Percentiles rank a stretch among this genome's conserved stretches.
phyloP scores from a whole-genome alignment of 176 grass and related monocot genomes.

The Zoysia pacifica region DNA sequence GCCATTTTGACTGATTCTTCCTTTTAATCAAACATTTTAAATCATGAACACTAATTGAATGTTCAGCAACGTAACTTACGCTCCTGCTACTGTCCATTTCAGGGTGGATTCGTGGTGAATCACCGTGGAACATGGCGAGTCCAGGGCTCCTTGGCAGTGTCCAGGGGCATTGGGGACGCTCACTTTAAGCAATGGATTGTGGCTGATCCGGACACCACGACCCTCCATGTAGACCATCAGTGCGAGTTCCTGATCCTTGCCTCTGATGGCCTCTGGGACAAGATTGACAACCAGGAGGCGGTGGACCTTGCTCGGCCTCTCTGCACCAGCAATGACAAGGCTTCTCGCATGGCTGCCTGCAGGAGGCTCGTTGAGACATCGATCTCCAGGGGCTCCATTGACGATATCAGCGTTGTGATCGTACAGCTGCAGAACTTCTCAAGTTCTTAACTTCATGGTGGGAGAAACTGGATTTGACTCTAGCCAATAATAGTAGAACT shows the following conservation, averaged over 20 bases:
- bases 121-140: slow-evolving; percentile 88
- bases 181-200: slow-evolving; percentile 94
- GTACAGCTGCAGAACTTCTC: slow-evolving; percentile 67
- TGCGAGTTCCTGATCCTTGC: slow-evolving; percentile 94
- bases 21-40: background rate
- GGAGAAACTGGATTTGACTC: background rate
- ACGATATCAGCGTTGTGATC: slow-evolving; percentile 89
- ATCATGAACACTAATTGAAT: background rate
- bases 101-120: slow-evolving; percentile 90
- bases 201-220: slow-evolving; percentile 71
- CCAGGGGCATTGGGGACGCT: slow-evolving; percentile 82
- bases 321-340: slow-evolving; percentile 40
- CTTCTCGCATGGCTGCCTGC: slow-evolving; percentile 61
- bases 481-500: slow-evolving; percentile 31
- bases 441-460: slow-evolving; percentile 23
- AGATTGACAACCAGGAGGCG: slow-evolving; percentile 92
- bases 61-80: background rate
- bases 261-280: slow-evolving; percentile 95
- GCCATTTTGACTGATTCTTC: background rate
- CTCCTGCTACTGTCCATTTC: slow-evolving; percentile 28
- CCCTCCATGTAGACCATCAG: slow-evolving; percentile 53
- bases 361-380: slow-evolving; percentile 70
- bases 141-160: slow-evolving; percentile 89
- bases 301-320: slow-evolving; percentile 61
- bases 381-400: slow-evolving; percentile 64